Conservation (phyloP, 31 red algal species). For the Endocladia muricata region DNA sequence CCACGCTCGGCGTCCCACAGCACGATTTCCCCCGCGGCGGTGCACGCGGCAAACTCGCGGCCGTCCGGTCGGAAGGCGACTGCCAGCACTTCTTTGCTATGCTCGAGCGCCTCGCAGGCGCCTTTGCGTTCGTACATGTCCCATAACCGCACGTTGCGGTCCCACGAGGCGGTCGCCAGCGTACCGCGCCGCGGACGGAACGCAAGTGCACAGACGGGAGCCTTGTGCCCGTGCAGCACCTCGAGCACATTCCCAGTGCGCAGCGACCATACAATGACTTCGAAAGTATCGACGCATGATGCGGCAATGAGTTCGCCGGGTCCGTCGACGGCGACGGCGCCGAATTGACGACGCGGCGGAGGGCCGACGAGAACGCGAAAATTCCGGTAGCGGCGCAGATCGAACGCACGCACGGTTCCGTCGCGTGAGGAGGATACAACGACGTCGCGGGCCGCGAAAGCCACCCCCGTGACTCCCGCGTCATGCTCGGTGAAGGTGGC, state of each 20-base stretch:
- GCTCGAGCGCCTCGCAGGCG: slow-evolving; percentile 54
- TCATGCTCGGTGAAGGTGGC: slow-evolving; percentile 81
- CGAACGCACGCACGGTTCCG: slow-evolving; percentile 91
- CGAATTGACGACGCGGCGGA: slow-evolving; percentile 73
- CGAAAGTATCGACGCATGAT: slow-evolving; percentile 83
- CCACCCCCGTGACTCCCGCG: slow-evolving; percentile 57
- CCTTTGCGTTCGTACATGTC: slow-evolving; percentile 82
- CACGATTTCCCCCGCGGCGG: slow-evolving; percentile 70
- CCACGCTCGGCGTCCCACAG: slow-evolving; percentile 75
- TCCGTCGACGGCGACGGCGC: slow-evolving; percentile 68
- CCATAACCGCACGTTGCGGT: slow-evolving; percentile 89
- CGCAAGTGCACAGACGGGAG: slow-evolving; percentile 43
- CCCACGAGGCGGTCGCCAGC: slow-evolving; percentile 90
- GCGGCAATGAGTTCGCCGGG: slow-evolving; percentile 89
- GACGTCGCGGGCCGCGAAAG: slow-evolving; percentile 81
- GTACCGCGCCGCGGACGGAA: slow-evolving; percentile 41
- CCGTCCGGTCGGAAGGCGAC: slow-evolving; percentile 86
- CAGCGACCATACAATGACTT: slow-evolving; percentile 87
- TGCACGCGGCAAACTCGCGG: slow-evolving; percentile 69
- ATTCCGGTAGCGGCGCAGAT: slow-evolving; percentile 79
- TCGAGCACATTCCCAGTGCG: slow-evolving; percentile 86
- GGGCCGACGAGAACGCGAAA: slow-evolving; percentile 84
- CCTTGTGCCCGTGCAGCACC: slow-evolving; percentile 77
- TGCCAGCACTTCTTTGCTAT: slow-evolving; percentile 84
- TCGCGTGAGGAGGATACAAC: slow-evolving; percentile 81